Evolutionary conservation across 768 basidiomycete genomes (phyloP).

Genomic region (Trametes meyenii): DNA sequence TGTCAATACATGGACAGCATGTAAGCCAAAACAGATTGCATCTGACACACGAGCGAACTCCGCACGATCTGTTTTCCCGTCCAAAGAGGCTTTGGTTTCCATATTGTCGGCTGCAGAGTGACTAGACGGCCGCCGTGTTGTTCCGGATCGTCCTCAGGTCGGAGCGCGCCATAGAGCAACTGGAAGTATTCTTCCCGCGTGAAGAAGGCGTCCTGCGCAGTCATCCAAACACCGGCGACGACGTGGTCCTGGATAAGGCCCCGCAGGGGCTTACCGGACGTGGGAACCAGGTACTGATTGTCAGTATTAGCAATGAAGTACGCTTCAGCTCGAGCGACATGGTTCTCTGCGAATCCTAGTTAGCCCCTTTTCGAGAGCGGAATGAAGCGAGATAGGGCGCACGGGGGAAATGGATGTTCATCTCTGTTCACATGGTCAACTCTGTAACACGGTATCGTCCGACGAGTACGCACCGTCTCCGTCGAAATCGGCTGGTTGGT

Average conservation of each 20-base stretch:
- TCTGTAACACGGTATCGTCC: neutral
- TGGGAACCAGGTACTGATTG: constrained; percentile 98
- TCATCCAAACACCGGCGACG: constrained; percentile 99
- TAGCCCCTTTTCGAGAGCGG: neutral
- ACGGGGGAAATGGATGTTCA: constrained; percentile 99
- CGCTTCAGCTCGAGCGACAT: constrained; percentile 93
- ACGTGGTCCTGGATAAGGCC: constrained; percentile 99
- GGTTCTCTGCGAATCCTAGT: constrained; percentile 65
- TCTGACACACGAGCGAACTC: constrained; percentile 2
- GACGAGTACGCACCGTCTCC: constrained; percentile 67
- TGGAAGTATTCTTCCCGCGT: constrained; percentile 96
- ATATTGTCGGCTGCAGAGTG: constrained; percentile 89
- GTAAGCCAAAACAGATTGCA: constrained; percentile 1
- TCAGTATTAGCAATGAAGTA: constrained; percentile 95
- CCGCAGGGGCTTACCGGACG: constrained; percentile 95
- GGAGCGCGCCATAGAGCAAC: constrained; percentile 89
- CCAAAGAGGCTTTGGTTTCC: constrained; percentile 91
- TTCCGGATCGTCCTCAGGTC: constrained; percentile 79
- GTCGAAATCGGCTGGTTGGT: constrained; percentile 82
- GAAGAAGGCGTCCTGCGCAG: constrained; percentile 92
- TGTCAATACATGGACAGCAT: constrained; percentile 36
- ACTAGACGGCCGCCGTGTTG: constrained; percentile 60
- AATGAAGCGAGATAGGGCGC: constrained; percentile 37
- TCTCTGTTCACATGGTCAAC: constrained; percentile 57
- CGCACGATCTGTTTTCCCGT: constrained; percentile 96